Evolutionary conservation across 2,329 filamentous ascomycete species (phyloP), one percentile per base, ranked within the genome.

Genomic region (Epicoccum sorghinum): DNA sequence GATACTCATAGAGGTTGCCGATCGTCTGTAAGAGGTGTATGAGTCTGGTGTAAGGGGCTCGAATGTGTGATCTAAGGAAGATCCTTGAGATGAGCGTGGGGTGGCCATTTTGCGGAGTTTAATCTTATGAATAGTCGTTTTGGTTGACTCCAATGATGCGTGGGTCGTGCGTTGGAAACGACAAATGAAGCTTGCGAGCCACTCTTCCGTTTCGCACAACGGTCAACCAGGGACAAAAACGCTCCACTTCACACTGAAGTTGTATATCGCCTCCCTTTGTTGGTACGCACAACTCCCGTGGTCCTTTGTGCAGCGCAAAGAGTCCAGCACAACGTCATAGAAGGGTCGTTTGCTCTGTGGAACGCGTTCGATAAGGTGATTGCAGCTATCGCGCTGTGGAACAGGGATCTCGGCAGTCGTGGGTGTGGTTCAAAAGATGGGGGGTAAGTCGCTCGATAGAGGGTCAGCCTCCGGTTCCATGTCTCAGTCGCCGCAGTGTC

Each of bases 381-480:
- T 5, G 32, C 36, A 30, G 46, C 51, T 18, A 46, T 46, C 27
- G 60, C 42, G 33, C 22, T 40, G 18, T 43, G 30, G 30, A 23
- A 22, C 14, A 4, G 23, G 9, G 4, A 48, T 54, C 40, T 36
- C 12, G 50, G 13, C 33, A 37, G 25, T 37, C n/a, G 30, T 43
- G 42, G 47, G 33, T 37, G 27, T 58, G 39, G 48, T 35, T 43
- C 35, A 37, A 57, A 68, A 72, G 13, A 67, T 45, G 7, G 70
- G 69, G 40, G 70, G 67, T 41, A 67, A 73, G 58, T 73, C 71
- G 65, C 68, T 73, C 60, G 69, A 64, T 45, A 72, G 68, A 65
- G 71, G 68, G 42, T 72, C 69, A 51, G 46, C 44, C 54, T 71
- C 68, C 27, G 68, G 72, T 59, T 71, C 72, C 72, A 74, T 74